A percentile compares a stretch with the other conserved stretches of the same genome.
Evolutionary conservation across 1,284 basidiomycete genomes (phyloP).

Genomic region (Thecaphora thlaspeos): DNA sequence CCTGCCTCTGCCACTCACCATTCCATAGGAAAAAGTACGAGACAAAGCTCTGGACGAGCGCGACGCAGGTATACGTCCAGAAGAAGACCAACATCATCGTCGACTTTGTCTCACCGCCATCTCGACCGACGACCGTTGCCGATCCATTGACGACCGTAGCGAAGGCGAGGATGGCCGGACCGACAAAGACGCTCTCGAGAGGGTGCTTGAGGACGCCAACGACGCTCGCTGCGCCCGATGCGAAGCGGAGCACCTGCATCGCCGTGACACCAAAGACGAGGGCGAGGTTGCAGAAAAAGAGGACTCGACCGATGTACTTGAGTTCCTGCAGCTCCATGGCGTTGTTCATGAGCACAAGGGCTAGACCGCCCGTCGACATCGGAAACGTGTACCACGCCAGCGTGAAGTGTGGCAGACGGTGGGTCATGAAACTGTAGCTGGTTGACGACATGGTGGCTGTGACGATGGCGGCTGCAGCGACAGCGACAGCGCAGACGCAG

Average conservation of each 20-base stretch:
- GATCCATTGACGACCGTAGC: constrained; percentile 19
- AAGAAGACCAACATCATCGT: constrained; percentile 3
- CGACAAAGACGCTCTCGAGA: constrained; percentile 29
- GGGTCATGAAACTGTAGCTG: too few species aligned
- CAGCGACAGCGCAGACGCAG: too few species aligned
- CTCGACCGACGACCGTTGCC: background rate
- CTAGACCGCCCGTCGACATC: constrained; percentile 23
- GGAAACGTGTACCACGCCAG: constrained; percentile 26
- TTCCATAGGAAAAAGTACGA: constrained; percentile 1
- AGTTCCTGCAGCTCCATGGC: constrained; percentile 8
- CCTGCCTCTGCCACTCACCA: background rate
- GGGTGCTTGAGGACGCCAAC: constrained; percentile 14
- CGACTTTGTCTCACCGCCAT: background rate
- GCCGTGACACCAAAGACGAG: constrained; percentile 9
- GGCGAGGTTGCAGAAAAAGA: constrained; percentile 15
- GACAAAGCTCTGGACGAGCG: background rate
- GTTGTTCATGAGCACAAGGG: constrained; percentile 16
- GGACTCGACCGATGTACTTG: constrained; percentile 7
- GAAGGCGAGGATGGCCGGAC: constrained; percentile 12
- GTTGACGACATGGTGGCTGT: too few species aligned
- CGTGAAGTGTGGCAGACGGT: constrained; percentile 16
- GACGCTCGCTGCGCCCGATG: constrained; percentile 3
- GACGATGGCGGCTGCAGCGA: too few species aligned
- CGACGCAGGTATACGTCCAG: constrained; percentile 15
- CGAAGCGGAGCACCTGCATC: constrained; percentile 13